Evolutionary conservation across 352 stramenopile species (phyloP), one percentile per base, ranked within the genome.

Genomic region (Pythium oligandrum): DNA sequence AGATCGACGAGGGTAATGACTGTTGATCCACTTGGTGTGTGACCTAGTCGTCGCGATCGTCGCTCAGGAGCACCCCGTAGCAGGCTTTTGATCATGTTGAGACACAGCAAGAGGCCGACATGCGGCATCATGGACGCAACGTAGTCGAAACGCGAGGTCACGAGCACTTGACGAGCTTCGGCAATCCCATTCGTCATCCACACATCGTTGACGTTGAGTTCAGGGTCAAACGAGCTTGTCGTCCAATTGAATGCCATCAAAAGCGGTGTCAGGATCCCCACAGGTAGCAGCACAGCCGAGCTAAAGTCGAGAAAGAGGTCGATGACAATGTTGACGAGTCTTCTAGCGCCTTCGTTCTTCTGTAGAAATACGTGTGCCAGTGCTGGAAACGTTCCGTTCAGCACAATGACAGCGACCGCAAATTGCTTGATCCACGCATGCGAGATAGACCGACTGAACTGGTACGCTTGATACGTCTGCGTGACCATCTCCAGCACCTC

Each of bases 381-480:
- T 6, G 54, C 51, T 0, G 63, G 40, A 7, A 31, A 40, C 37
- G 26, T n/a, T 38, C 62, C 66, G 38, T 63, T 66, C 32, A 59
- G 33, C 10, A 58, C 49, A 31, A 63, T 66, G 2, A 50, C n/a
- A 3, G 37, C 46, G 6, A 63, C 62, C 2, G 53, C 57, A 11
- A 63, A 33, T 17, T 47, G 40, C 31, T 70, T 70, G 50, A 70
- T 57, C 62, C 53, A 70, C 43, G 45, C 35, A 33, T 44, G 35
- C 5, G 61, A 34, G 4, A 69, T 40, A 1, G 36, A 56, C 26
- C 26, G n/a, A 8, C 62, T 66, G 17, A 70, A 33, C 17, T 57
- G 33, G 40, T 58, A 58, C 12, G 53, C 49, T 17, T 70, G 57
- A 45, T 66, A 70, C 17, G 54, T 64, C 44, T 70, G 63, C 42